Percentiles rank a stretch among this genome's conserved stretches.
phyloP scores from a whole-genome alignment of 2,329 filamentous ascomycete species.

The Neocucurbitaria cava region DNA sequence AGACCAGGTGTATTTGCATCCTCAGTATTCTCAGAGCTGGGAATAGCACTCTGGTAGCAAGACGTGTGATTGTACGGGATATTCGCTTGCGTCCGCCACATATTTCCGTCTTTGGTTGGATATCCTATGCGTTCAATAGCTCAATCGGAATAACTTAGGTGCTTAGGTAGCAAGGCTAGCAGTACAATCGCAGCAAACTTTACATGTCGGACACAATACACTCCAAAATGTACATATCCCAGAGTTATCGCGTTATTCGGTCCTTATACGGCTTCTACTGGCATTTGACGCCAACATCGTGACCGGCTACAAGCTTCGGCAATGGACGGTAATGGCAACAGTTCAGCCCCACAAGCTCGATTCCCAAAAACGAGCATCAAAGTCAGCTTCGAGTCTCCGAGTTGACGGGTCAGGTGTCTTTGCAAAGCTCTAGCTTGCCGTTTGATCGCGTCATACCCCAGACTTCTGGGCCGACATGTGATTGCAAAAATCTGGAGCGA shows the following conservation, averaged over 20 bases:
- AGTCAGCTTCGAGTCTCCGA: neutral
- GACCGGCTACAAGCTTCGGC: neutral
- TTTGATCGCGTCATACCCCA: neutral
- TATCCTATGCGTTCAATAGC: too few species aligned
- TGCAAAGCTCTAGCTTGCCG: neutral
- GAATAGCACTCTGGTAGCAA: too few species aligned
- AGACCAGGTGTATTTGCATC: too few species aligned
- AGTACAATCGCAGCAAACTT: too few species aligned
- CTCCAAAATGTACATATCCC: too few species aligned
- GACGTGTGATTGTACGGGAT: too few species aligned
- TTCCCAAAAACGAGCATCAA: neutral
- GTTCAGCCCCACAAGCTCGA: neutral
- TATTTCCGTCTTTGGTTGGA: too few species aligned
- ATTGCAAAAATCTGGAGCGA: neutral
- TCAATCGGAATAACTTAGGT: too few species aligned
- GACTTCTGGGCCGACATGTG: neutral
- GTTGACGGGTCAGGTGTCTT: neutral
- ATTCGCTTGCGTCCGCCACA: too few species aligned
- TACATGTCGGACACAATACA: too few species aligned
- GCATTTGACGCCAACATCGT: neutral
- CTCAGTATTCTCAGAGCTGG: too few species aligned
- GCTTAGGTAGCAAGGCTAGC: too few species aligned
- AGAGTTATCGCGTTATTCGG: neutral
- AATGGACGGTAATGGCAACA: neutral
- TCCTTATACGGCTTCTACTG: neutral